Evolutionary conservation across 495 filamentous ascomycete species (phyloP).

Genomic region (Ramalina intermedia): DNA sequence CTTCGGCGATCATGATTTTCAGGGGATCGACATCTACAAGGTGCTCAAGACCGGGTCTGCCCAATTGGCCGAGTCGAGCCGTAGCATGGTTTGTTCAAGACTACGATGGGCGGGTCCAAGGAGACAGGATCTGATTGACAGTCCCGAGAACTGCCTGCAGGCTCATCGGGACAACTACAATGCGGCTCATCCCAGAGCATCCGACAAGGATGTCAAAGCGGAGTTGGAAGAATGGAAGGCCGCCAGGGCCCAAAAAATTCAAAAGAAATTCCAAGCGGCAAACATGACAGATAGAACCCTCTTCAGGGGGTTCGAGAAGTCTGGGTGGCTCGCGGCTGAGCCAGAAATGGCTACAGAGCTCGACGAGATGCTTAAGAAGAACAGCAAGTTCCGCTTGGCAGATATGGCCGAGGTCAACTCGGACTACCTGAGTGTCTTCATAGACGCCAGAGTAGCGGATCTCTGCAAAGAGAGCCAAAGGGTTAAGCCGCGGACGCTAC

Average conservation of each 20-base stretch:
- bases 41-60: slow-evolving; percentile 1
- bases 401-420: not conserved
- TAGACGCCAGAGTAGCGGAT: not conserved
- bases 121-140: not conserved
- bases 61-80: not conserved
- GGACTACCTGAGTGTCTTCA: not conserved
- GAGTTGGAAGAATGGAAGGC: not conserved
- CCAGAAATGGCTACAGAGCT: slow-evolving; percentile 1
- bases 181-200: not conserved
- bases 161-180: not conserved
- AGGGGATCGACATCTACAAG: slow-evolving; percentile 3
- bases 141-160: not conserved
- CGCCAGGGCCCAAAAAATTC: not conserved
- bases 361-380: not conserved
- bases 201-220: not conserved
- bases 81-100: slow-evolving; percentile 1
- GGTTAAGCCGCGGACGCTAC: not conserved
- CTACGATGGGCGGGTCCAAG: slow-evolving; percentile 3
- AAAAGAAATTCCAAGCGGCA: not conserved
- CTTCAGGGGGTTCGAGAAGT: not conserved
- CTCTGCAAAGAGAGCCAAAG: not conserved
- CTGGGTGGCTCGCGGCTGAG: slow-evolving; percentile 4
- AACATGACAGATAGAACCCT: not conserved
- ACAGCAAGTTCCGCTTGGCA: slow-evolving; percentile 3
- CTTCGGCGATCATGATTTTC: slow-evolving; percentile 5